phyloP scores from a whole-genome alignment of 2,329 filamentous ascomycete genomes.

The Gyromitra esculenta region DNA sequence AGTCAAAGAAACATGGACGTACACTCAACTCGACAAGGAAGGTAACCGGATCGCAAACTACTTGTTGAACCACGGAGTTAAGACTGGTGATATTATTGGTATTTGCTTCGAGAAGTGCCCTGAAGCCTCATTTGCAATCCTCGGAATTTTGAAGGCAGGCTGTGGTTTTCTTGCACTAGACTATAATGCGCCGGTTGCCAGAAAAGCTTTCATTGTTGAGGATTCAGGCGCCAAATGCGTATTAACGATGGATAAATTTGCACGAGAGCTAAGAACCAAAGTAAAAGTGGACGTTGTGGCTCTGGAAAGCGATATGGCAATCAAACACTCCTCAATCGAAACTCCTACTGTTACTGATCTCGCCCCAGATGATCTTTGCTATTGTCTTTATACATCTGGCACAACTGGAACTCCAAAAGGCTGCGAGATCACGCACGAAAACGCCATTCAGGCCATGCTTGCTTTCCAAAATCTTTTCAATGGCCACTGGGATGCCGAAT shows the following conservation, averaged over 20 bases:
- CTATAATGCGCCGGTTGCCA: constrained; percentile 73
- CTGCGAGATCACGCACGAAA: constrained; percentile 87
- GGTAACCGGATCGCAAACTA: constrained; percentile 76
- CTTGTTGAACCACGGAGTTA: constrained; percentile 67
- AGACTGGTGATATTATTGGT: constrained; percentile 72
- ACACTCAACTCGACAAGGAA: constrained; percentile 73
- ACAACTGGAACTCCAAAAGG: constrained; percentile 89
- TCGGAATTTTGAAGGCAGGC: constrained; percentile 83
- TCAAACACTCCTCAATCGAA: constrained; percentile 59
- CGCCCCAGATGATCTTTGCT: constrained; percentile 71
- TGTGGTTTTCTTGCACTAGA: constrained; percentile 85
- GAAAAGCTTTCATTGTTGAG: constrained; percentile 79
- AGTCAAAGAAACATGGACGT: constrained; percentile 73
- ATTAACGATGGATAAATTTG: constrained; percentile 67
- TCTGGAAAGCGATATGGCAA: constrained; percentile 62
- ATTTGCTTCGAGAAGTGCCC: constrained; percentile 87
- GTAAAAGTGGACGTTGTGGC: constrained; percentile 62
- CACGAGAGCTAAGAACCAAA: constrained; percentile 60
- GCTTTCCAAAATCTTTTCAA: constrained; percentile 82
- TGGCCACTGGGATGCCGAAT: constrained; percentile 76
- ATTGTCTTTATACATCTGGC: constrained; percentile 84
- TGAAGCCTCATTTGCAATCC: constrained; percentile 81
- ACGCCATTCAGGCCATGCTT: constrained; percentile 87
- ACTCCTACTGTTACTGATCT: constrained; percentile 56
- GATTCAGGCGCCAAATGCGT: constrained; percentile 76